Evolutionary conservation across 768 basidiomycete genomes (phyloP).

Genomic region (Amanita rimosa): DNA sequence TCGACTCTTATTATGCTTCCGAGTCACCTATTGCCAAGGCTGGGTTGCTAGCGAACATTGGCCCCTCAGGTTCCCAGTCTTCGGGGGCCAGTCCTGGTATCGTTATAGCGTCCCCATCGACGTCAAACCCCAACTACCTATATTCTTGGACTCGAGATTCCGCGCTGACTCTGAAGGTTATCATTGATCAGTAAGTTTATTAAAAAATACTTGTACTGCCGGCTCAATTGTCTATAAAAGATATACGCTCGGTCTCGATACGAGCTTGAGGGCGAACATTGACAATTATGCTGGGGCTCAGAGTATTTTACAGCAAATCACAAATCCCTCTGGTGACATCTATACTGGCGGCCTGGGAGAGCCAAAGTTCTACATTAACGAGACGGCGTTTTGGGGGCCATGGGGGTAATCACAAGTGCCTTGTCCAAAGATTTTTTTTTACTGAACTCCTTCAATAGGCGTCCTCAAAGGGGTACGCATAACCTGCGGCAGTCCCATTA

Average conservation of each 20-base stretch:
- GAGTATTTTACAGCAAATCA: constrained; percentile 41
- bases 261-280: constrained; percentile 33
- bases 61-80: constrained; percentile 31
- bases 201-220: too few relatives aligned
- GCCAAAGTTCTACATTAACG: constrained; percentile 60
- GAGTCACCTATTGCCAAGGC: constrained; percentile 19
- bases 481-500: too few relatives aligned
- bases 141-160: constrained; percentile 64
- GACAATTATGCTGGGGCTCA: constrained; percentile 45
- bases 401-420: constrained; percentile 26
- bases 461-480: constrained; percentile 48
- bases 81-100: constrained; percentile 36
- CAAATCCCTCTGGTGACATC: constrained; percentile 56
- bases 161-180: constrained; percentile 44
- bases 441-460: constrained; percentile 12
- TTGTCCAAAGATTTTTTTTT: neutral
- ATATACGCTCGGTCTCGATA: constrained; percentile 36
- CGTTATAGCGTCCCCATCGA: constrained; percentile 39
- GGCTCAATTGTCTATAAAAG: constrained; percentile 9
- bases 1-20: neutral
- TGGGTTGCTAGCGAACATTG: constrained; percentile 50
- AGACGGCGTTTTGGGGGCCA: constrained; percentile 11
- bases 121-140: constrained; percentile 39
- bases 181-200: constrained; percentile 27
- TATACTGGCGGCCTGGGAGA: constrained; percentile 60